These are phyloP conservation scores for Trypanosoma avium DNA, from an alignment of 208 protist species.

Conservation along the genomic window DNA sequence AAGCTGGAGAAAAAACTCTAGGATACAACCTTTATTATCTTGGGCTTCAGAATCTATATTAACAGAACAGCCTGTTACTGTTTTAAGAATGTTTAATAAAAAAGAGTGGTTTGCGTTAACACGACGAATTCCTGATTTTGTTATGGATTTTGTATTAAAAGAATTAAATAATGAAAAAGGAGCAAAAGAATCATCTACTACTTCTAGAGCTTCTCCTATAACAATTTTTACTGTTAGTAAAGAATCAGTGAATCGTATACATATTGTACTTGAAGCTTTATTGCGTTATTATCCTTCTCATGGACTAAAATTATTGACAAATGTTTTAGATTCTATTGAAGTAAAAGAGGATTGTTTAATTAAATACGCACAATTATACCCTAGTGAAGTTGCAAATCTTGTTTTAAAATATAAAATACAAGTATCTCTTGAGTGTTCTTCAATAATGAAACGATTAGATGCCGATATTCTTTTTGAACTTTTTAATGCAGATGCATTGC, in stretches of 20 bases:
- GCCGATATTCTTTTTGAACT: conserved; percentile 7
- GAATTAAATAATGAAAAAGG: not conserved
- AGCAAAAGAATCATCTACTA: too few relatives aligned
- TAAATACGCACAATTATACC: conserved; percentile 5
- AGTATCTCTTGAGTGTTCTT: not conserved
- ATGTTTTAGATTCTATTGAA: not conserved
- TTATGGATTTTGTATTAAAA: not conserved
- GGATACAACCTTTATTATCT: not conserved
- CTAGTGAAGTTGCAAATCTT: conserved; percentile 12
- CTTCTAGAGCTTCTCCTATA: too few relatives aligned
- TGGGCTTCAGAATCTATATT: conserved; percentile 15
- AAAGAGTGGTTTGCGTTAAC: conserved; percentile 2
- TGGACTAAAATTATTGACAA: conserved; percentile 6
- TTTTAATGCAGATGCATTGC: not conserved
- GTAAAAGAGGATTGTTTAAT: not conserved
- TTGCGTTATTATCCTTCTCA: conserved; percentile 7
- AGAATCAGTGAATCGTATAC: not conserved
- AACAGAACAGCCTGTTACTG: not conserved
- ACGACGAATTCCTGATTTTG: conserved; percentile 17
- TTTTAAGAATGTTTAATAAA: not conserved
- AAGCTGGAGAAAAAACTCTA: not conserved
- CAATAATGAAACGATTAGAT: conserved; percentile 3
- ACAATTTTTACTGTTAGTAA: too few relatives aligned
- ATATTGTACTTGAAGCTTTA: not conserved
- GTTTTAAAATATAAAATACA: conserved; percentile 15